Evolutionary conservation across 352 stramenopile genomes (phyloP).

Genomic region (Globisporangium spiculum): DNA sequence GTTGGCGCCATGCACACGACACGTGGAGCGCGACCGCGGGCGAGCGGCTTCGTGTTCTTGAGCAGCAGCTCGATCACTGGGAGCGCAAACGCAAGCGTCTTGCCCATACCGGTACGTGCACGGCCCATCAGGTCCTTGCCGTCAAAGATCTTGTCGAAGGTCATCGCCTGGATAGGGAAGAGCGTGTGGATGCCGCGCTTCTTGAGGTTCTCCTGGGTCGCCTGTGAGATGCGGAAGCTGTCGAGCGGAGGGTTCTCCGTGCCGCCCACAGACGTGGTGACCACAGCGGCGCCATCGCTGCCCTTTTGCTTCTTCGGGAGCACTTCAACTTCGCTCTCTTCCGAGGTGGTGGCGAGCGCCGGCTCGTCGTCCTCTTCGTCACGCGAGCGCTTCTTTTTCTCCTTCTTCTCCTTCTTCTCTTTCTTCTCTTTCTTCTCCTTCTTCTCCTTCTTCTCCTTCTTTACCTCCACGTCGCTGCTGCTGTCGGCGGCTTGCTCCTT

Average conservation of each 20-base stretch:
- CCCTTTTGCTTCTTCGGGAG: slow-evolving; percentile 34
- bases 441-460: slow-evolving; percentile 56
- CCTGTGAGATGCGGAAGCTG: slow-evolving; percentile 61
- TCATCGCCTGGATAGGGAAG: slow-evolving; percentile 93
- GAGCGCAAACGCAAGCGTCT: slow-evolving; percentile 98
- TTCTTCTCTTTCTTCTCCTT: slow-evolving; percentile 51
- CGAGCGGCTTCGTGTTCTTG: slow-evolving; percentile 73
- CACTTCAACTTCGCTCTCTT: slow-evolving; percentile 53
- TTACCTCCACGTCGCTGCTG: slow-evolving; percentile 17
- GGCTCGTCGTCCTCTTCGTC: slow-evolving; percentile 29
- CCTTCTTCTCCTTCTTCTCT: slow-evolving; percentile 73
- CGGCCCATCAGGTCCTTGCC: slow-evolving; percentile 97
- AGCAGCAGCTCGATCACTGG: slow-evolving; percentile 92
- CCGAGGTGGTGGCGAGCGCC: slow-evolving; percentile 38
- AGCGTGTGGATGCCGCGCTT: slow-evolving; percentile 83
- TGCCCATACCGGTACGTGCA: slow-evolving; percentile 96
- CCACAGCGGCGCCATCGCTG: neutral
- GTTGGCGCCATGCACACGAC: slow-evolving; percentile 98
- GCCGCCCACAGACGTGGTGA: slow-evolving; percentile 37
- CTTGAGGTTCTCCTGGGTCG: slow-evolving; percentile 60
- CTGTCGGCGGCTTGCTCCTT: slow-evolving; percentile 28
- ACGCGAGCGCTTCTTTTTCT: slow-evolving; percentile 73
- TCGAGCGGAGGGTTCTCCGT: slow-evolving; percentile 68
- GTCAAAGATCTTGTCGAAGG: slow-evolving; percentile 94
- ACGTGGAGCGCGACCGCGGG: slow-evolving; percentile 71